These are phyloP conservation scores for Arthromyces matolae DNA, from an alignment of 768 basidiomycete species.

Conservation along the genomic window DNA sequence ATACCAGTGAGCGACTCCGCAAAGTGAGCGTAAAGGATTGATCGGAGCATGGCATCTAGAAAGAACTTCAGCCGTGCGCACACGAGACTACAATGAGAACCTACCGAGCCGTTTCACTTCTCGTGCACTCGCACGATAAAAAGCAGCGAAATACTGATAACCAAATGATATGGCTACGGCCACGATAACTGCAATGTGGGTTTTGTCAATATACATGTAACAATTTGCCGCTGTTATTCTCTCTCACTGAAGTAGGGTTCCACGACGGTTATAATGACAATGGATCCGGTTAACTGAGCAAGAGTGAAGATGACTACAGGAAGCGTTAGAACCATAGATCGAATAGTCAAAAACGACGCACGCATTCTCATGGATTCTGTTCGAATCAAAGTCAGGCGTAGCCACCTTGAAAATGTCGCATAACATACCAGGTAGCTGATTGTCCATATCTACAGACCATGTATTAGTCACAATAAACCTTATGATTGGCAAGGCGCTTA, in stretches of 20 bases:
- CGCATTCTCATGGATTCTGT: conserved; percentile 59
- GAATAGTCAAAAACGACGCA: conserved; percentile 26
- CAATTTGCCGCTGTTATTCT: no score
- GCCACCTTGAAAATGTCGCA: neutral
- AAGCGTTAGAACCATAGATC: neutral
- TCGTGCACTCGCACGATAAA: conserved; percentile 67
- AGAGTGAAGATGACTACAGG: conserved; percentile 45
- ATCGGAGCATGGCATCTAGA: conserved; percentile 67
- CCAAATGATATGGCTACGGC: conserved; percentile 50
- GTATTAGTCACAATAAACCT: neutral
- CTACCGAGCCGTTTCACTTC: conserved; percentile 58
- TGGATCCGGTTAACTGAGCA: conserved; percentile 46
- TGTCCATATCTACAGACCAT: conserved; percentile 45
- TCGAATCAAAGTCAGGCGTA: neutral
- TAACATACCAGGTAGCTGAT: conserved; percentile 49
- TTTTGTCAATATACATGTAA: no score
- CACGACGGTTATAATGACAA: conserved; percentile 53
- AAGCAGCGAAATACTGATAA: conserved; percentile 63
- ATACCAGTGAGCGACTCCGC: conserved; percentile 71
- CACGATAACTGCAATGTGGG: conserved; percentile 61
- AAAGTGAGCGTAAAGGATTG: conserved; percentile 73
- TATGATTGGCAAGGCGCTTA: conserved; percentile 20
- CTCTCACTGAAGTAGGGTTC: conserved; percentile 61
- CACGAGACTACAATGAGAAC: neutral
- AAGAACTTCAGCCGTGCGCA: neutral